A percentile compares a stretch with the other conserved stretches of the same genome.
These are phyloP conservation scores for Blastobotrys malaysiensis DNA, from an alignment of 1,139 yeast species.

Conservation along the genomic window DNA sequence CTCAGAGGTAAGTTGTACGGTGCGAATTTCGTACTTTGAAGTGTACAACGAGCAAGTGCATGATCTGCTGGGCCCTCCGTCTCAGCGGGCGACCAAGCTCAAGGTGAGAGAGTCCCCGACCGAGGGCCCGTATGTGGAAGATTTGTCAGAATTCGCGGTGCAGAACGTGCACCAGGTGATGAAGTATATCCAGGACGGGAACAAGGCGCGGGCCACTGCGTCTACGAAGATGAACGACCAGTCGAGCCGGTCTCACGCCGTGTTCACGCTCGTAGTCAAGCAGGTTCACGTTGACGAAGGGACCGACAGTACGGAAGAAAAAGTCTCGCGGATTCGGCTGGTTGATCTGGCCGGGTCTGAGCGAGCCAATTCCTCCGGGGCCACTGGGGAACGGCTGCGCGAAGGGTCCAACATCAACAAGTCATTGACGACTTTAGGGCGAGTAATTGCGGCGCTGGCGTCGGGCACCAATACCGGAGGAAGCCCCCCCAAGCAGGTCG, in stretches of 20 bases:
- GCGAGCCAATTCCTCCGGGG: conserved; percentile 56
- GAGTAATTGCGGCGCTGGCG: conserved; percentile 62
- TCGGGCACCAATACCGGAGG: conserved; percentile 25
- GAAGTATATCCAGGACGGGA: conserved; percentile 43
- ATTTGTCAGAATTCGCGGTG: conserved; percentile 46
- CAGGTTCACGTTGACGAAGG: conserved; percentile 47
- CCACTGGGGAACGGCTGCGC: conserved; percentile 57
- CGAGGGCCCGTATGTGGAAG: conserved; percentile 68
- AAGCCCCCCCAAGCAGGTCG: conserved; percentile 30
- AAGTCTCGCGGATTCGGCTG: conserved; percentile 58
- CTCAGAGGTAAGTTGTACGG: conserved; percentile 46
- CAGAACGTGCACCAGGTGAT: conserved; percentile 42
- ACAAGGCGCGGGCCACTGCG: conserved; percentile 55
- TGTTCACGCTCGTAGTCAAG: conserved; percentile 54
- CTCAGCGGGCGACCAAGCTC: conserved; percentile 30
- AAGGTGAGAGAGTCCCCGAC: conserved; percentile 56
- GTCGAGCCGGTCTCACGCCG: conserved; percentile 69
- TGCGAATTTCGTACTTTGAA: conserved; percentile 60
- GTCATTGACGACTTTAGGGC: conserved; percentile 67
- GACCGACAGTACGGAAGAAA: conserved; percentile 48
- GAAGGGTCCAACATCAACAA: conserved; percentile 76
- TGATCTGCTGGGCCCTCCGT: conserved; percentile 41
- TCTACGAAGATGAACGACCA: conserved; percentile 61
- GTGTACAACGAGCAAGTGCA: conserved; percentile 67
- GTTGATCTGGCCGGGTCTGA: conserved; percentile 86